Base-by-base conservation (phyloP, 1,139 yeast genomes). In the Taphrina populina region DNA sequence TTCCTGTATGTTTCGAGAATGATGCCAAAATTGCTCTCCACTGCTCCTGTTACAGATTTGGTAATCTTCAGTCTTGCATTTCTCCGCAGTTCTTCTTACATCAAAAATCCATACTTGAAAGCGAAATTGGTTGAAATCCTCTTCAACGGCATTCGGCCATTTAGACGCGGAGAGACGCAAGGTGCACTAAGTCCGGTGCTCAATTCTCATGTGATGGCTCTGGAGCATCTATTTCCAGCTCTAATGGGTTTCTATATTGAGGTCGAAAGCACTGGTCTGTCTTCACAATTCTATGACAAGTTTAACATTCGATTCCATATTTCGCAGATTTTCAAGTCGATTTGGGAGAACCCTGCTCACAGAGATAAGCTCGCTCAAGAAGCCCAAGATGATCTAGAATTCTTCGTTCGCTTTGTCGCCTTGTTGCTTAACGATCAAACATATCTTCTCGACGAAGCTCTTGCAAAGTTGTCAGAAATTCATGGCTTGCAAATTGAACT, bases 201-300 rank as follows among this genome's bases (percentile, higher is more conserved):
- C 68, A 81, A 77, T 63, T 72, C 81, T 8, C 82, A 88, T 64
- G 76, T 78, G 53, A 66, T 84, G 47, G 84, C 88, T 0, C 71
- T 73, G 41, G 75, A 82, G 47, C 82, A 90, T 66, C 69, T 94
- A 58, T 73, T 92, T 59, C 90, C 87, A 65, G 84, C 95, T 0
- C 75, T 92, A 59, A 77, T 92, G 71, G 94, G 88, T 65, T 85
- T 88, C 62, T 92, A 92, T 68, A 95, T 92, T 32, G 88, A 87
- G 77, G 92, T 90, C 57, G 99, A 92, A 68, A 88, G 87, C 66
- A 94, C 98, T 0, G 98, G 98, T 5, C 85, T 96, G 2, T 83
- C 94, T 4, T 83, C 95, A 0, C 98, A 92, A 70, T 92, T 92
- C 68, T 92, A 92, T 69, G 99, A 92, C 70, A 92, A 92, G 69